Conservation (phyloP, 2,329 filamentous ascomycete species). For the Sporothrix inflata region DNA sequence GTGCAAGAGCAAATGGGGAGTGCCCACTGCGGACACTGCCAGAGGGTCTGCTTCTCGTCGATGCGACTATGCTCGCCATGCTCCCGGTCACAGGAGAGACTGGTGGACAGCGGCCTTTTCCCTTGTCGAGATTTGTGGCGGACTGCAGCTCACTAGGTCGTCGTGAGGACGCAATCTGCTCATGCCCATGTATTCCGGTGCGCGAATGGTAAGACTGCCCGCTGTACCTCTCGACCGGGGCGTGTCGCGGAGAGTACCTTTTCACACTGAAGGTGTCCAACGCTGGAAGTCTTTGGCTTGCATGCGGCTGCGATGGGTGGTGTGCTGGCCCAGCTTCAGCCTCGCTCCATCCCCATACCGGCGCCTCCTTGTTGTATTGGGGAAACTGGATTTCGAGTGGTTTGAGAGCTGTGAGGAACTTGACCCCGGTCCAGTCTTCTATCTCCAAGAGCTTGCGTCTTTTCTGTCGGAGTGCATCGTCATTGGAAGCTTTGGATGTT, state of each 20-base stretch:
- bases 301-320: background rate
- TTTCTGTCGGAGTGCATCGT: background rate
- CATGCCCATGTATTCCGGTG: no score
- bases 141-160: background rate
- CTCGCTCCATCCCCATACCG: constrained; percentile 30
- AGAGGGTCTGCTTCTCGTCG: background rate
- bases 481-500: background rate
- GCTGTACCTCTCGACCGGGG: background rate
- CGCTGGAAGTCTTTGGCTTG: no score
- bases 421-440: constrained; percentile 34
- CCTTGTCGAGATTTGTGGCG: background rate
- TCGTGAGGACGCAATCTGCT: background rate
- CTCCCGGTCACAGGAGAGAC: background rate
- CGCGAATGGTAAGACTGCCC: background rate
- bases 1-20: background rate
- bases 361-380: constrained; percentile 4
- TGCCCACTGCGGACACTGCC: no score
- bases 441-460: constrained; percentile 26
- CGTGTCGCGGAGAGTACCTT: background rate
- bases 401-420: constrained; percentile 7
- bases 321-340: background rate
- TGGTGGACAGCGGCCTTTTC: background rate
- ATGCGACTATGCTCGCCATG: background rate
- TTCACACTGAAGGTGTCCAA: background rate
- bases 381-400: constrained; percentile 29